Percentiles rank a stretch among this genome's conserved stretches.
Conservation (phyloP, 192 early-diverging fungal genomes). For the Backusella australiensis region DNA sequence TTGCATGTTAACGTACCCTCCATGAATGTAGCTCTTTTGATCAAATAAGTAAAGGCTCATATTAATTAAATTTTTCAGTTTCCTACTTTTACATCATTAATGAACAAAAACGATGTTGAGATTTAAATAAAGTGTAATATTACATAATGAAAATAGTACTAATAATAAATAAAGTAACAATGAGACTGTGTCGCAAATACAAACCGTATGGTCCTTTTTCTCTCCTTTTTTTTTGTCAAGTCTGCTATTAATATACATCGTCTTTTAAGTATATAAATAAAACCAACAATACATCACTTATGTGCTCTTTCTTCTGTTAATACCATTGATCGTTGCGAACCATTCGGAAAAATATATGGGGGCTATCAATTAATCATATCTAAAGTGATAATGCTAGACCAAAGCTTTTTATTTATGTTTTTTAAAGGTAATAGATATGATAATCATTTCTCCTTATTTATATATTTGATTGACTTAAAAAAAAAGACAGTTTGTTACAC, state of each 20-base stretch:
- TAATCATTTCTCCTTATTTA: background rate
- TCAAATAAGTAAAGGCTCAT: background rate
- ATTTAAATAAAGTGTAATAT: background rate
- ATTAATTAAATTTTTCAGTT: background rate
- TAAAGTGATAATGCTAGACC: background rate
- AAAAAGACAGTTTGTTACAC: background rate
- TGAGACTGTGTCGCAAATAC: background rate
- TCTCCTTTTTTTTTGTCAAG: background rate
- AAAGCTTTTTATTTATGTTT: no score
- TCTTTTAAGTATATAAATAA: background rate
- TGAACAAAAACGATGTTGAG: background rate
- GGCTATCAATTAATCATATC: background rate
- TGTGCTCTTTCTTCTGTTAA: background rate
- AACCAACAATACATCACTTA: background rate
- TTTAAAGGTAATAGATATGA: no score
- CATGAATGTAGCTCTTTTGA: background rate
- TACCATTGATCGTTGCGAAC: background rate
- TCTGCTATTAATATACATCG: background rate
- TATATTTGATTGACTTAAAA: background rate
- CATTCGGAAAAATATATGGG: background rate
- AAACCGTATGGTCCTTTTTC: background rate
- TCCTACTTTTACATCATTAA: background rate
- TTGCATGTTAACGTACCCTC: background rate
- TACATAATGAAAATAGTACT: no score
- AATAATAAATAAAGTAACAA: background rate